Percentiles rank a stretch among this genome's conserved stretches.
phyloP scores from a whole-genome alignment of 176 grass and related monocot species.

The Stipa capillata region DNA sequence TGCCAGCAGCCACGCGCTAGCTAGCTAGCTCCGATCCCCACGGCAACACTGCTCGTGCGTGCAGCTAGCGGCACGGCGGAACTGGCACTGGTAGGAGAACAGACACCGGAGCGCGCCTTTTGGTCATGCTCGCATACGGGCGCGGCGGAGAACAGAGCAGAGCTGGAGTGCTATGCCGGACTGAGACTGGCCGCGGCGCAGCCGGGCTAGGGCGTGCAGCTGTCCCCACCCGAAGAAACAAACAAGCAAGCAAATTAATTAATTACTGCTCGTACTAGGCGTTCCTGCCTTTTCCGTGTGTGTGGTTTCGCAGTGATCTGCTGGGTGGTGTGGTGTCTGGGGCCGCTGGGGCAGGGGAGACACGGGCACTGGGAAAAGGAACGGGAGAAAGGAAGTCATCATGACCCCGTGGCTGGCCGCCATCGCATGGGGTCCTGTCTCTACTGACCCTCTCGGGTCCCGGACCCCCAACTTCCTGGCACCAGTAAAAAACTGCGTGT shows the following conservation, averaged over 20 bases:
- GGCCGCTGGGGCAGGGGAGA: not conserved
- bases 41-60: not conserved
- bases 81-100: not conserved
- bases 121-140: not conserved
- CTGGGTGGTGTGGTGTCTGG: not conserved
- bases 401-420: not conserved
- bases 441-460: too few relatives aligned
- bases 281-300: not conserved
- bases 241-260: conserved; percentile 11
- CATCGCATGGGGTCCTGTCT: conserved; percentile 10
- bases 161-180: too few relatives aligned
- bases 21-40: not conserved
- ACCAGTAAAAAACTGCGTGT: not conserved
- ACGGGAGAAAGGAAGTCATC: conserved; percentile 5
- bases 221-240: conserved; percentile 28
- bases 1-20: not conserved
- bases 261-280: too few relatives aligned
- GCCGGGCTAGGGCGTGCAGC: too few relatives aligned
- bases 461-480: not conserved
- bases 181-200: not conserved
- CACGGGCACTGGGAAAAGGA: not conserved
- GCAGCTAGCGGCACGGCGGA: not conserved
- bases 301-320: not conserved
- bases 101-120: not conserved
- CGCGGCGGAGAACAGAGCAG: not conserved